phyloP scores from a whole-genome alignment of 169 alveolate genomes.

The Perkinsus chesapeaki region DNA sequence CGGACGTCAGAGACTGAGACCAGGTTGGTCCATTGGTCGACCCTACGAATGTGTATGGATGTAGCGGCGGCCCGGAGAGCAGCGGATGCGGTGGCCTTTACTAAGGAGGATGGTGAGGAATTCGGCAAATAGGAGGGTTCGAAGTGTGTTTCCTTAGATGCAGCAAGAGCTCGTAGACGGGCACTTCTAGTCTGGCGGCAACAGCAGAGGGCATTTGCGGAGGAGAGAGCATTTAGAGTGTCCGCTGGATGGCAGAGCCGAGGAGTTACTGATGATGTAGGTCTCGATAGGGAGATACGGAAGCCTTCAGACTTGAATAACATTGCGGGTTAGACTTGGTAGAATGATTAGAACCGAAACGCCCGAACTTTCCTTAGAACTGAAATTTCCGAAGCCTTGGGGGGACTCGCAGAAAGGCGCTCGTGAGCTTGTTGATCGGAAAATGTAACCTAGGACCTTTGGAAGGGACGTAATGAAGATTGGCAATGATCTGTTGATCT shows the following conservation, averaged over 20 bases:
- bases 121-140: neutral
- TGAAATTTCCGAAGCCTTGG: too few relatives aligned
- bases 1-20: neutral
- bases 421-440: too few relatives aligned
- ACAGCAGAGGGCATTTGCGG: neutral
- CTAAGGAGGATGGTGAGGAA: neutral
- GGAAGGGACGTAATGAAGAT: too few relatives aligned
- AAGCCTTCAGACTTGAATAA: too few relatives aligned
- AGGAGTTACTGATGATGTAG: neutral
- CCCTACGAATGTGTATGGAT: neutral
- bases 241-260: neutral
- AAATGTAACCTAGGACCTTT: too few relatives aligned
- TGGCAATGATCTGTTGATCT: too few relatives aligned
- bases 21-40: neutral
- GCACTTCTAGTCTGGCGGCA: neutral
- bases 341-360: too few relatives aligned
- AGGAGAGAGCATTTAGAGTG: neutral
- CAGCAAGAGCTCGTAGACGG: neutral
- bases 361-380: too few relatives aligned
- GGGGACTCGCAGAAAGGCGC: too few relatives aligned
- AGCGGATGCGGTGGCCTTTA: neutral
- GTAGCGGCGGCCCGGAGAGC: neutral
- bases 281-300: too few relatives aligned
- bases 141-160: neutral
- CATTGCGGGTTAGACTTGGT: too few relatives aligned